These are phyloP conservation scores for Cadophora sp. DNA, from an alignment of 2,329 filamentous ascomycete genomes.

Conservation along the genomic window DNA sequence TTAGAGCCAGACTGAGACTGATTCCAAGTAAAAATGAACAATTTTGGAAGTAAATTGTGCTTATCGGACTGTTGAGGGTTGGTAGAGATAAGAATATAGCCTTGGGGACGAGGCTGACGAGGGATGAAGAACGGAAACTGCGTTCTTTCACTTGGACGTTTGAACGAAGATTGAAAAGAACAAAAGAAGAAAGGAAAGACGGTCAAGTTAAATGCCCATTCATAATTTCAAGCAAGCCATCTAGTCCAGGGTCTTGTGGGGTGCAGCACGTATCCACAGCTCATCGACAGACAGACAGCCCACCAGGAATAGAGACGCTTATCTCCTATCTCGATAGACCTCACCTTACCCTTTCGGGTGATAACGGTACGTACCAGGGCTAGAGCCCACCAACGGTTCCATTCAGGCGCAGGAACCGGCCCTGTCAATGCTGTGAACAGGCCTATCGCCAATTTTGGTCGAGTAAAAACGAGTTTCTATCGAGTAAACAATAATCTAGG, in stretches of 20 bases:
- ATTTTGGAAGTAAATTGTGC: slow-evolving; percentile 29
- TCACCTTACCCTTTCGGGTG: slow-evolving; percentile 8
- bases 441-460: slow-evolving; percentile 19
- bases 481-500: slow-evolving; percentile 33
- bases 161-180: slow-evolving; percentile 17
- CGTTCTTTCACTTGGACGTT: slow-evolving; percentile 7
- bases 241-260: slow-evolving; percentile 35
- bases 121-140: slow-evolving; percentile 15
- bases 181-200: slow-evolving; percentile 27
- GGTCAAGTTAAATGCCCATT: slow-evolving; percentile 12
- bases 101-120: slow-evolving; percentile 24
- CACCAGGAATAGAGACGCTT: slow-evolving; percentile 28
- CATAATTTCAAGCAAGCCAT: slow-evolving; percentile 12
- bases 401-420: slow-evolving; percentile 17
- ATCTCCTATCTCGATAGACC: slow-evolving; percentile 32
- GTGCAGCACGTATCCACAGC: slow-evolving; percentile 34
- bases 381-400: background rate
- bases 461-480: slow-evolving; percentile 28
- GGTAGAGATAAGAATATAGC: slow-evolving; percentile 28
- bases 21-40: slow-evolving; percentile 8
- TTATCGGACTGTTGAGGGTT: slow-evolving; percentile 36
- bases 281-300: slow-evolving; percentile 21
- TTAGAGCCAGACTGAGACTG: slow-evolving; percentile 12
- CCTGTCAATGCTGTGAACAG: background rate
- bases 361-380: slow-evolving; percentile 13